Conservation (phyloP, 805 yeast genomes). For the Yarrowia keelungensis region DNA sequence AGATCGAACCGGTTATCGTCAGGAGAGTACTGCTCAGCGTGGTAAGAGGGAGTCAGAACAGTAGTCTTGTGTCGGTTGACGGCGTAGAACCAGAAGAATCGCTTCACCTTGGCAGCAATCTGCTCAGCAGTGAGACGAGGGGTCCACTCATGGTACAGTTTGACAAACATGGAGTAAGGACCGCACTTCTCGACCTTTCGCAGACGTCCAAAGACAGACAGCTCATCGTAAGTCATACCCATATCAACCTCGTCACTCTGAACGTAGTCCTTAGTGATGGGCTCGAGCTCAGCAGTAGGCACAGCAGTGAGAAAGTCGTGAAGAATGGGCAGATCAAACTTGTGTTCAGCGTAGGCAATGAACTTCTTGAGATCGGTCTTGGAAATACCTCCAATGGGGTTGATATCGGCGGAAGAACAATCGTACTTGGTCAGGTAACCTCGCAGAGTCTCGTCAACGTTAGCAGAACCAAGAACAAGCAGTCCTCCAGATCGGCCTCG, state of each 20-base stretch:
- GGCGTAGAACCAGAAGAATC: conserved; percentile 92
- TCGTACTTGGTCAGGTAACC: conserved; percentile 97
- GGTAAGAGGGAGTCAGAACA: conserved; percentile 95
- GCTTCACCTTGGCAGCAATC: conserved; percentile 90
- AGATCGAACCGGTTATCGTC: conserved; percentile 97
- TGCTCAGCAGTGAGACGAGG: conserved; percentile 81
- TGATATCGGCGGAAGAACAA: conserved; percentile 95
- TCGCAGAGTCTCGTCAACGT: conserved; percentile 94
- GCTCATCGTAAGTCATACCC: conserved; percentile 98
- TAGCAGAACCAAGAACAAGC: conserved; percentile 92
- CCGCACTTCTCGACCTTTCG: conserved; percentile 95
- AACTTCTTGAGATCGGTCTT: conserved; percentile 89
- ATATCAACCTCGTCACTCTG: conserved; percentile 97
- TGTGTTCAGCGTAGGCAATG: conserved; percentile 74
- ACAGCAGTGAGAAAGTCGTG: conserved; percentile 84
- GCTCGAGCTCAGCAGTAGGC: conserved; percentile 98
- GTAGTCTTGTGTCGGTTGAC: conserved; percentile 97
- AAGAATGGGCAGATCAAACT: conserved; percentile 78
- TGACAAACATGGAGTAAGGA: conserved; percentile 92
- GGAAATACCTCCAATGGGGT: conserved; percentile 98
- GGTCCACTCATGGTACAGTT: conserved; percentile 90
- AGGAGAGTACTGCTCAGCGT: conserved; percentile 97
- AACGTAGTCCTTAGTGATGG: conserved; percentile 88
- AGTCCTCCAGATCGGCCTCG: conserved; percentile 80
- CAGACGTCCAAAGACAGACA: conserved; percentile 86